Base-by-base conservation (phyloP, 495 filamentous ascomycete species). In the Penicillium diatomitis region DNA sequence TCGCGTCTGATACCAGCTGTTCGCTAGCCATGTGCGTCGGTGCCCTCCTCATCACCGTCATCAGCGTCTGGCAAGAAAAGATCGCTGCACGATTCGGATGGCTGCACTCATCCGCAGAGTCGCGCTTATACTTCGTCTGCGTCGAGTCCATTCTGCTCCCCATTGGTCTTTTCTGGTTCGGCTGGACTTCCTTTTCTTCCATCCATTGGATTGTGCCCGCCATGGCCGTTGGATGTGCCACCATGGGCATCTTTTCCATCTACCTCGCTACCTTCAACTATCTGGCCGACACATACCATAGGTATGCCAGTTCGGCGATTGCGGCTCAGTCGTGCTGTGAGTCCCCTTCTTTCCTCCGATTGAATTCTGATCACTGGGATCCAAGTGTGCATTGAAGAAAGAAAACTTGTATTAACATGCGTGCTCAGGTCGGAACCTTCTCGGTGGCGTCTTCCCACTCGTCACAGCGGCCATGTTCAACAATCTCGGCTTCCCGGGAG, bases 191-290 rank as follows among this genome's bases (percentile, higher is more conserved):
- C 7, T 84, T 74, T 44, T 64, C 79, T 0, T 75, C 75, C 0
- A 74, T 85, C 6, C 86, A 80, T 46, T 95, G 87, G 85, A 87
- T 91, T 43, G 77, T 84, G 0, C 90, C 90, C 5, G 68, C 82
- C 0, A 61, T 94, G 12, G 83, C 80, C 0, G 72, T 96, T 41
- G 78, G 70, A 0, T 78, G 84, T 49, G 82, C 88, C 3, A 94
- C 85, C 0, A 87, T 95, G 73, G 90, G 90, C 7, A 94, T 97
- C 45, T 88, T 87, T 60, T 82, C 81, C 38, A 80, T 96, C 39
- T 96, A 96, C 60, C 73, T 97, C 5, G 87, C 90, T 1, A 84
- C 87, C 0, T 96, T 96, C 70, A 97, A 96, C 56, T 96, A 96
- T 54, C 76, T 96, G 9, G 89, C 90, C n/a, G 91, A 96, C 64